Conservation (phyloP, 176 grass and related monocot species). For the Triticum turgidum region DNA sequence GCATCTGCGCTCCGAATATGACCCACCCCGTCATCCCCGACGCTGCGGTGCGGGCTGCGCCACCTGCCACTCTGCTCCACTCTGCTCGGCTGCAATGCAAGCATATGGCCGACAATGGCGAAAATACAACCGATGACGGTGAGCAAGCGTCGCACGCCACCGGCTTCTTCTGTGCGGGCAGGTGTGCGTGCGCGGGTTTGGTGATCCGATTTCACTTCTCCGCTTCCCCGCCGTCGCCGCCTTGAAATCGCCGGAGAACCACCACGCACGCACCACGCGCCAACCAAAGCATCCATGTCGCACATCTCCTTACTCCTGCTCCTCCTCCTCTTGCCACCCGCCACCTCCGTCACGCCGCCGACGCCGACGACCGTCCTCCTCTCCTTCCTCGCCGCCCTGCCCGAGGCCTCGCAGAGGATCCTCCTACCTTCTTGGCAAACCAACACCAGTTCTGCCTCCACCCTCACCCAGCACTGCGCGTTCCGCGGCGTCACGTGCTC, state of each 20-base stretch:
- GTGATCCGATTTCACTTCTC: background rate
- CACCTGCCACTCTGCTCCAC: background rate
- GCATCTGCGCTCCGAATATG: conserved; percentile 17
- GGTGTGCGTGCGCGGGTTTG: background rate
- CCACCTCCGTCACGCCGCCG: background rate
- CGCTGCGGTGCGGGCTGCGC: background rate
- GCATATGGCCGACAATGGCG: background rate
- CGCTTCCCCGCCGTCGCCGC: too few species aligned
- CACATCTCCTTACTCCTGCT: background rate
- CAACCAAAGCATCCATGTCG: conserved; percentile 4
- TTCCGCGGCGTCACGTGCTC: conserved; percentile 57
- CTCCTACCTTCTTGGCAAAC: conserved; percentile 42
- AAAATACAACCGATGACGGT: background rate
- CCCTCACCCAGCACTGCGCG: conserved; percentile 33
- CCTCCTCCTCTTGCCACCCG: background rate
- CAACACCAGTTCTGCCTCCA: background rate
- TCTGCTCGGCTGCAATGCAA: background rate
- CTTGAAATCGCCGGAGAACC: background rate
- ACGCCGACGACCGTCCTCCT: conserved; percentile 12
- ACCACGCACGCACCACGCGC: background rate
- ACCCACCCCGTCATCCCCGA: background rate
- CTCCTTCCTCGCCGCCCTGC: conserved; percentile 47
- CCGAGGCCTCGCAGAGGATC: conserved; percentile 26
- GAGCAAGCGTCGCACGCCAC: background rate
- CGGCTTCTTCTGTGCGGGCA: background rate